These are phyloP conservation scores for sorghum (Sorghum bicolor) DNA, from an alignment of 176 grass and related monocot genomes.

Conservation along the genomic window Sorghum_bicolor_NCBIv3 NC_012875.2:45718001-45718500, in stretches of 20 bases:
- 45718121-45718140: conserved; percentile 27
- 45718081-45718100: conserved; percentile 25
- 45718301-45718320: conserved; percentile 13
- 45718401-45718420: conserved; percentile 58
- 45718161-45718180: not conserved
- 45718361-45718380: conserved; percentile 40
- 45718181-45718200: conserved; percentile 65
- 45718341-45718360: conserved; percentile 47
- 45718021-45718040: conserved; percentile 99
- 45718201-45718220: conserved; percentile 45
- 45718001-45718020: conserved; percentile 95
- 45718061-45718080: conserved; percentile 43
- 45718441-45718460: conserved; percentile 98
- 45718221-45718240: conserved; percentile 70
- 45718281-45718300: not conserved
- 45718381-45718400: conserved; percentile 43
- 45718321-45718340: conserved; percentile 38
- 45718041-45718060: conserved; percentile 74
- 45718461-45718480: conserved; percentile 30
- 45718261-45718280: conserved; percentile 19
- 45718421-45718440: conserved; percentile 70
- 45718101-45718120: not conserved
- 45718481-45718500: conserved; percentile 6
- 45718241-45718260: conserved; percentile 63
- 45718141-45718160: conserved; percentile 13